A percentile compares a stretch with the other conserved stretches of the same genome.
Conservation (phyloP, 2,329 filamentous ascomycete species). For the Periconia digitata region DNA sequence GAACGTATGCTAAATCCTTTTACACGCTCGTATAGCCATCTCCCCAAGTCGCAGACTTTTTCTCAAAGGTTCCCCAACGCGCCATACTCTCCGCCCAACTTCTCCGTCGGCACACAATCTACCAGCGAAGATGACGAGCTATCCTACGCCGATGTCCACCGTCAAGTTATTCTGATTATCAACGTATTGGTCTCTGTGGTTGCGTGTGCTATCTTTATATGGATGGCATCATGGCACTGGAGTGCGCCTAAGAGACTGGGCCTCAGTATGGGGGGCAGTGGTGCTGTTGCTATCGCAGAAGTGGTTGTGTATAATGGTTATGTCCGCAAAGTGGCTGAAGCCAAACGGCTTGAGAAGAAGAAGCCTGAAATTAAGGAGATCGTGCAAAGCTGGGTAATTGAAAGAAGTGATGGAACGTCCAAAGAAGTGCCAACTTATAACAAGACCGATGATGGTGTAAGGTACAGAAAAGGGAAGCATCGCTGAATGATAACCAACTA, state of each 20-base stretch:
- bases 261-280: constrained; percentile 69
- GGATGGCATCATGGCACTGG: constrained; percentile 79
- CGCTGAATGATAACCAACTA: constrained; percentile 30
- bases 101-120: constrained; percentile 38
- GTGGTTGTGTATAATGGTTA: constrained; percentile 77
- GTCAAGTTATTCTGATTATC: constrained; percentile 81
- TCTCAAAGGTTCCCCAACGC: constrained; percentile 57
- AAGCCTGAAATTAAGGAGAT: constrained; percentile 69
- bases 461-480: constrained; percentile 49
- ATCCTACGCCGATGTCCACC: constrained; percentile 71
- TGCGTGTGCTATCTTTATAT: constrained; percentile 74
- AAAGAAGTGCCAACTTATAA: constrained; percentile 22
- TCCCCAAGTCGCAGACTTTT: constrained; percentile 58
- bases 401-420: constrained; percentile 18
- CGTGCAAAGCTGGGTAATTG: constrained; percentile 68
- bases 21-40: neutral
- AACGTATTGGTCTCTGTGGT: constrained; percentile 88
- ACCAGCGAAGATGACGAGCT: constrained; percentile 57
- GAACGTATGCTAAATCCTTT: constrained; percentile 75
- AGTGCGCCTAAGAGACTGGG: constrained; percentile 69
- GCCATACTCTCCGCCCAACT: constrained; percentile 49
- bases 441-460: constrained; percentile 33
- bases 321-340: constrained; percentile 69
- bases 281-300: constrained; percentile 72
- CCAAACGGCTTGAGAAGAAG: constrained; percentile 63